Evolutionary conservation across 495 filamentous ascomycete species (phyloP).

Genomic region (Hapsidospora chrysogenum): DNA sequence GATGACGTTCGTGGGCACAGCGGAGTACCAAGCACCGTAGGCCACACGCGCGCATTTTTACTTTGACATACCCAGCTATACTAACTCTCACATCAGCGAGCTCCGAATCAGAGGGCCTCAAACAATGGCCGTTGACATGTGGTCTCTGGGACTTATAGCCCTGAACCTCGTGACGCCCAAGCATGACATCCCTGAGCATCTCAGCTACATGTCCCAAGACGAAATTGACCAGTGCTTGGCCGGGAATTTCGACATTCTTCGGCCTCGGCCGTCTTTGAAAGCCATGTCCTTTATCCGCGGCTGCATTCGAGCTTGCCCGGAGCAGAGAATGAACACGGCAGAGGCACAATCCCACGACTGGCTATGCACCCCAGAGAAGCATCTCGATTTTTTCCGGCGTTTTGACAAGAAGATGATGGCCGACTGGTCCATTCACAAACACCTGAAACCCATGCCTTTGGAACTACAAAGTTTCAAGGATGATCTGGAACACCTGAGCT

Average conservation of each 20-base stretch:
- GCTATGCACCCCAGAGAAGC: constrained; percentile 2
- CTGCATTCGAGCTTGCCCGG: not conserved
- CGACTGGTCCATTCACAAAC: not conserved
- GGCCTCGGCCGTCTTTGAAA: not conserved
- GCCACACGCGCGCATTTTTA: too few relatives aligned
- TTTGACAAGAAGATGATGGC: not conserved
- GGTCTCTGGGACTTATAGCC: constrained; percentile 2
- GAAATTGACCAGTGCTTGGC: not conserved
- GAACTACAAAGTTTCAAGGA: not conserved
- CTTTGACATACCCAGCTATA: too few relatives aligned
- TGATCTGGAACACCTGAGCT: too few relatives aligned
- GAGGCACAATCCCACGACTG: constrained; percentile 3
- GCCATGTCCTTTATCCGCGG: not conserved
- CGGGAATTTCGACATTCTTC: not conserved
- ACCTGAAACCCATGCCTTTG: constrained; percentile 1
- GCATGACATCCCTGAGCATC: not conserved
- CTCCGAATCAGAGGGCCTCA: not conserved
- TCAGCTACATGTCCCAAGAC: not conserved
- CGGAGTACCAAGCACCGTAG: constrained; percentile 56
- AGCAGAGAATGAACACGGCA: not conserved
- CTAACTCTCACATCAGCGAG: not conserved
- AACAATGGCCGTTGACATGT: constrained; percentile 1
- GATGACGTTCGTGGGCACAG: constrained; percentile 46
- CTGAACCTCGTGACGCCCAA: not conserved
- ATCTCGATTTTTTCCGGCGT: constrained; percentile 1